Evolutionary conservation across 441 rosid genomes (phyloP).

Genomic region (Gossypium trilobum): DNA sequence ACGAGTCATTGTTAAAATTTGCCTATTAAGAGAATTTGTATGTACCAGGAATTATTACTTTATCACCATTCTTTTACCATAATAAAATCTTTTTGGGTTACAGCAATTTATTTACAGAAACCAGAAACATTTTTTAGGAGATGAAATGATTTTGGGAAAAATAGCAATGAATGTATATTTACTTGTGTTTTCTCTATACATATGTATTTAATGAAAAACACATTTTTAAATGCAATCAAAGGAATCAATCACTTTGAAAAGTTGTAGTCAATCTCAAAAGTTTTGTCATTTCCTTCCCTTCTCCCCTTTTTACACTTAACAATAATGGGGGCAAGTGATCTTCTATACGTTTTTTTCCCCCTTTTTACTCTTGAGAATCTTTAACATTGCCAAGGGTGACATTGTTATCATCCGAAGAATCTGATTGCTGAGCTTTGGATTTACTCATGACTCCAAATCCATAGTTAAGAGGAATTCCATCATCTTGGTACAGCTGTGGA

Average conservation of each 20-base stretch:
- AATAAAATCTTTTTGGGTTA: not conserved
- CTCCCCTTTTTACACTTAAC: conserved; percentile 22
- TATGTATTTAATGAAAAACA: not conserved
- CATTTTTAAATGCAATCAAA: not conserved
- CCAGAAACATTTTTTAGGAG: not conserved
- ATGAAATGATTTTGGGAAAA: not conserved
- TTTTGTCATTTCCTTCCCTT: not conserved
- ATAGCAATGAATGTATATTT: not conserved
- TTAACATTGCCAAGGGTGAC: conserved; percentile 51
- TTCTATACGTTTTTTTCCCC: conserved; percentile 23
- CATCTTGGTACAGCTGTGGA: conserved; percentile 69
- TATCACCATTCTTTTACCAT: not conserved
- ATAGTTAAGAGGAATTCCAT: conserved; percentile 85
- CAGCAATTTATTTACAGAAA: not conserved
- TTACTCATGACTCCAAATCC: conserved; percentile 60
- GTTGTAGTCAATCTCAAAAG: not conserved
- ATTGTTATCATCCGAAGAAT: conserved; percentile 63
- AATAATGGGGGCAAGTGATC: conserved; percentile 14
- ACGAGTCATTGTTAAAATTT: not conserved
- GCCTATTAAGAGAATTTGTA: not conserved
- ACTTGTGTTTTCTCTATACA: not conserved
- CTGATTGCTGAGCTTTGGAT: conserved; percentile 43
- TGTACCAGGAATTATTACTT: not conserved
- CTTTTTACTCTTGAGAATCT: not conserved
- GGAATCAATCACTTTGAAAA: not conserved